A percentile compares a stretch with the other conserved stretches of the same genome.
Evolutionary conservation across 495 filamentous ascomycete genomes (phyloP).

Genomic region (Penicillium cataractarum): DNA sequence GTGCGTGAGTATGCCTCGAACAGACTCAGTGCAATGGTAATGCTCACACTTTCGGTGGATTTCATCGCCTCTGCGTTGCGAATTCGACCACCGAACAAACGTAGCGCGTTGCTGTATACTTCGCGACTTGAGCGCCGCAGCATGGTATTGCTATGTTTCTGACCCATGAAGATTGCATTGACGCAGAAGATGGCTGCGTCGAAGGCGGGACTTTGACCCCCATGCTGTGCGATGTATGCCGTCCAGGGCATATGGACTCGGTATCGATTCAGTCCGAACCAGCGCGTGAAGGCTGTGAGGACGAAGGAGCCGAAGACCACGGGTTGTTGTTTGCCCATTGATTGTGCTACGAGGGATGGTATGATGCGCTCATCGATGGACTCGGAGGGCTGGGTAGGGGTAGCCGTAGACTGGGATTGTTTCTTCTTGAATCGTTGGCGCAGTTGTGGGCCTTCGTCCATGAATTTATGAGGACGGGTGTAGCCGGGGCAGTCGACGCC

Average conservation of each 20-base stretch:
- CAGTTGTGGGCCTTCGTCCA: conserved; percentile 29
- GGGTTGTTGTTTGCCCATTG: conserved; percentile 28
- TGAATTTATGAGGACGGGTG: conserved; percentile 25
- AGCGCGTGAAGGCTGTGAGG: conserved; percentile 27
- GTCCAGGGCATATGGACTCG: conserved; percentile 33
- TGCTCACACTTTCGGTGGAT: conserved; percentile 32
- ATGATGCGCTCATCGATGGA: conserved; percentile 30
- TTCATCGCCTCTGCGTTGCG: conserved; percentile 22
- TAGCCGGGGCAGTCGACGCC: conserved; percentile 37
- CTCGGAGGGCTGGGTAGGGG: not conserved
- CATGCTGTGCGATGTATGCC: conserved; percentile 23
- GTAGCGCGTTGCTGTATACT: conserved; percentile 38
- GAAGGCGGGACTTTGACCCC: conserved; percentile 27
- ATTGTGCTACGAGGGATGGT: conserved; percentile 25
- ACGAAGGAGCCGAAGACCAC: conserved; percentile 32
- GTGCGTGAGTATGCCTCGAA: conserved; percentile 38
- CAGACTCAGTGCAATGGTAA: conserved; percentile 32
- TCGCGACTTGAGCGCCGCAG: conserved; percentile 29
- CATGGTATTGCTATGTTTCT: conserved; percentile 15
- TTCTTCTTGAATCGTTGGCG: conserved; percentile 24
- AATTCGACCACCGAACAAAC: conserved; percentile 32
- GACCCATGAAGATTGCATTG: conserved; percentile 26
- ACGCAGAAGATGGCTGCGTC: conserved; percentile 28
- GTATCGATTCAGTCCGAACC: conserved; percentile 29
- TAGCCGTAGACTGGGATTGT: not conserved